phyloP scores from a whole-genome alignment of 495 filamentous ascomycete genomes.

The Hypomontagnella monticulosa region DNA sequence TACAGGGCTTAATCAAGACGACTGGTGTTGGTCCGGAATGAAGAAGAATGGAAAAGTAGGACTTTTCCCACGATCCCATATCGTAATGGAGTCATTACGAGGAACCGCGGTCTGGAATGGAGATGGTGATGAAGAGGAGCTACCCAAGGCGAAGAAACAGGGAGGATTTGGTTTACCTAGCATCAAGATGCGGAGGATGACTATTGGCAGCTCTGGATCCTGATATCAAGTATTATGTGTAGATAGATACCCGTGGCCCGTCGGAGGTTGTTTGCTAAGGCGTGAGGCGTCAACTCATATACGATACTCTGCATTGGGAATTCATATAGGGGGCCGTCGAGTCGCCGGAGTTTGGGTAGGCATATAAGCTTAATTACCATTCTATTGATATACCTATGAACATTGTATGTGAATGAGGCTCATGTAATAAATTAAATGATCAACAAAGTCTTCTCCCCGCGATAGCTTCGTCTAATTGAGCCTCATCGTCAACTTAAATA shows the following conservation, averaged over 20 bases:
- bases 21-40: slow-evolving; percentile 60
- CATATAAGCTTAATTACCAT: too few relatives aligned
- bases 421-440: too few relatives aligned
- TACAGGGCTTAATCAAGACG: slow-evolving; percentile 49
- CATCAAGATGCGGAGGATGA: slow-evolving; percentile 41
- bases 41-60: slow-evolving; percentile 56
- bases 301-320: not conserved
- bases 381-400: too few relatives aligned
- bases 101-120: slow-evolving; percentile 15
- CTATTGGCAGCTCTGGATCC: slow-evolving; percentile 33
- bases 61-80: slow-evolving; percentile 48
- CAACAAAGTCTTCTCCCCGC: too few relatives aligned
- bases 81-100: slow-evolving; percentile 33
- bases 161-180: slow-evolving; percentile 28
- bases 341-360: too few relatives aligned
- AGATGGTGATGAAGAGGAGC: slow-evolving; percentile 20
- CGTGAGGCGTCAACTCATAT: too few relatives aligned
- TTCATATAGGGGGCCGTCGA: too few relatives aligned
- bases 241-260: not conserved
- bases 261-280: not conserved
- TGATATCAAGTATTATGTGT: not conserved
- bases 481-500: too few relatives aligned
- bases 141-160: slow-evolving; percentile 25
- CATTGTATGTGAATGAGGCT: too few relatives aligned
- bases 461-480: too few relatives aligned